Percentiles rank a stretch among this genome's conserved stretches.
These are phyloP conservation scores for Tuber microsphaerosporum DNA, from an alignment of 495 filamentous ascomycete genomes.

Conservation along the genomic window DNA sequence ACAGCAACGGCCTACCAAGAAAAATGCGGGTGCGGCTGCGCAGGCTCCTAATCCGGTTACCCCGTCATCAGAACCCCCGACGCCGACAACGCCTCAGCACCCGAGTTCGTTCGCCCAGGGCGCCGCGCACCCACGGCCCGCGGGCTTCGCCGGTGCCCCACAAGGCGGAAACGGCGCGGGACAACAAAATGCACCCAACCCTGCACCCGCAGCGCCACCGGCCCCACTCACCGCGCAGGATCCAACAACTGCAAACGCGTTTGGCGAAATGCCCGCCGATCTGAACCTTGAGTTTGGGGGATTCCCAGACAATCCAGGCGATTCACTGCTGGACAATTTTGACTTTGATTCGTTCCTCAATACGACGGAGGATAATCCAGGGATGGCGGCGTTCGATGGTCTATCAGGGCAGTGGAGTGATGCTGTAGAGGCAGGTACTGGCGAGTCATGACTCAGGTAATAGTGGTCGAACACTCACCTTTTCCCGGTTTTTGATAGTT, in stretches of 20 bases:
- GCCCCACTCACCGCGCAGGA: conserved; percentile 22
- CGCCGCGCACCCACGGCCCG: conserved; percentile 47
- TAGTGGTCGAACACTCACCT: neutral
- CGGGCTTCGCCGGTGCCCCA: conserved; percentile 44
- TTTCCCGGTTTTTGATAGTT: conserved; percentile 2
- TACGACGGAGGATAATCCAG: conserved; percentile 52
- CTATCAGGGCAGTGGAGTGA: conserved; percentile 46
- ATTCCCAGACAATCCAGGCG: conserved; percentile 51
- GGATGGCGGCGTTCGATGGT: conserved; percentile 52
- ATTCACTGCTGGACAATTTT: conserved; percentile 79
- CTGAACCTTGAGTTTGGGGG: conserved; percentile 27
- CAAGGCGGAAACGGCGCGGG: conserved; percentile 49
- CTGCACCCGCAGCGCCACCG: conserved; percentile 42
- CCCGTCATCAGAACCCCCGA: conserved; percentile 68
- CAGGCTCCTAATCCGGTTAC: conserved; percentile 65
- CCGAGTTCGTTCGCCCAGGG: conserved; percentile 55
- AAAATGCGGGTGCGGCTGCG: conserved; percentile 61
- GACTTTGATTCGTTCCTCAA: conserved; percentile 94
- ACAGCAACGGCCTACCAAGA: conserved; percentile 59
- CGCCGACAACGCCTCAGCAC: conserved; percentile 79
- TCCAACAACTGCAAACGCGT: neutral
- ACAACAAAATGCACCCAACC: conserved; percentile 45
- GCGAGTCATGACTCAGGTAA: conserved; percentile 31
- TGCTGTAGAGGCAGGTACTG: conserved; percentile 51
- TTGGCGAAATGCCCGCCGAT: conserved; percentile 32